Base-by-base conservation (phyloP, 306 rosid species). In the Alnus rubra region DNA sequence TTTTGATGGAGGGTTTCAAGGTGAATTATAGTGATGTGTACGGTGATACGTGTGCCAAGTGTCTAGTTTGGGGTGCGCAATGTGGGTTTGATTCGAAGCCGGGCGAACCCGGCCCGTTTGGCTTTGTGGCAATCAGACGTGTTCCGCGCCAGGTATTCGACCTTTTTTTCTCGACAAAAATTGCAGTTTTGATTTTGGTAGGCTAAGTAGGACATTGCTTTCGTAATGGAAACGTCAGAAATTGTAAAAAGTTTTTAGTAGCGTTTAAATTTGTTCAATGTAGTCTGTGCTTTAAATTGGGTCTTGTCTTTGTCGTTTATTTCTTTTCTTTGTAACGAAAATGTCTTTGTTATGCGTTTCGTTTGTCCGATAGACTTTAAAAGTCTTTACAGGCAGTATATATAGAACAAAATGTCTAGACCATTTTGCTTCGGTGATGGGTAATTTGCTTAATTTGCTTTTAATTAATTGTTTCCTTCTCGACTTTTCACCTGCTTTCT, bases 1-100 rank as follows among this genome's bases (percentile, higher is more conserved):
- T 79, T 44, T 82, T 92, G 84, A 92, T 84, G 91, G 4, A 19
- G 4, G 94, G 94, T n/a, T 92, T 90, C 80, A 63, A 81, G 49
- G 83, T 87, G 65, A 90, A 53, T 58, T 92, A 83, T 75, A 74
- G 48, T 0, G 62, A 73, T 76, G 88, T 86, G 64, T 69, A 58
- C 76, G 53, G 53, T 0, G 44, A 53, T 33, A 67, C 72, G 7
- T 88, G 97, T 74, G 1, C 8, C 5, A 59, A 80, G 59, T 89
- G 92, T 82, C 60, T 74, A 51, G 58, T 18, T 53, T 75, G 19
- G 18, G 83, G 85, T 79, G 85, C 86, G 19, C 52, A 73, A 4
- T 92, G 90, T 80, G 90, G 87, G 50, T 85, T 83, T 84, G 91
- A 91, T 79, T 67, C 71, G 49, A 79, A 75, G 71, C 47, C 73